Evolutionary conservation across 257 asterid genomes (phyloP), one percentile per base, ranked within the genome.

Genomic region (Solanum appendiculatum): DNA sequence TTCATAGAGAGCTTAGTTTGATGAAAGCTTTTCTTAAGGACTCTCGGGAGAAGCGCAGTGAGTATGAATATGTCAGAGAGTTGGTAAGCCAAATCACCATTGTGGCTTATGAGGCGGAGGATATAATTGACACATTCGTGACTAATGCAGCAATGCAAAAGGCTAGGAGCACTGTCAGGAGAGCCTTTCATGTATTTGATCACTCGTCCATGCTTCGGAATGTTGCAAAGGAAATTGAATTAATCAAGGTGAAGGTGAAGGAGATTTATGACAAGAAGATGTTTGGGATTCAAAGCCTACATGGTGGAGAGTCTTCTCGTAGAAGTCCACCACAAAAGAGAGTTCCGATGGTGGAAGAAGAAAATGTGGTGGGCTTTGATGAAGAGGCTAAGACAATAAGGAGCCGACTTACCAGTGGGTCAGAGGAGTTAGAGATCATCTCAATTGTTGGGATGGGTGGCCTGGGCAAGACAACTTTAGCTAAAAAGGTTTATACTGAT

Each of bases 11-110:
- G 48, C 89, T 92, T 6, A 89, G 92, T 86, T 87, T 90, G 92
- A 86, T 92, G 94, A 90, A 88, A 74, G 93, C 91, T 11, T 90
- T 92, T 90, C 92, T 92, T 70, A 90, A 89, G 87, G 93, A 92
- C 90, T 90, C 93, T 1, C 72, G 89, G 46, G 92, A 90, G 78
- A 89, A 88, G 89, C 90, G 89, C 4, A 46, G 88, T 18, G 93
- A 92, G 73, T 90, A 82, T 27, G 93, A 89, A 84, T 90, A 86
- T 60, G 91, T 89, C n/a, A 44, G 92, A 58, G 93, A 89, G 81
- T 56, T 90, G 11, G 93, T 90, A 20, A 88, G 91, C 36, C 94
- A 92, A 46, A 91, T 92, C 89, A 89, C 90, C 10, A 88, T 87
- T 25, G 92, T 90, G 31, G 86, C 92, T 3, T 91, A 88, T 84